Conservation (phyloP, 495 filamentous ascomycete genomes). For the Recurvomyces mirabilis region DNA sequence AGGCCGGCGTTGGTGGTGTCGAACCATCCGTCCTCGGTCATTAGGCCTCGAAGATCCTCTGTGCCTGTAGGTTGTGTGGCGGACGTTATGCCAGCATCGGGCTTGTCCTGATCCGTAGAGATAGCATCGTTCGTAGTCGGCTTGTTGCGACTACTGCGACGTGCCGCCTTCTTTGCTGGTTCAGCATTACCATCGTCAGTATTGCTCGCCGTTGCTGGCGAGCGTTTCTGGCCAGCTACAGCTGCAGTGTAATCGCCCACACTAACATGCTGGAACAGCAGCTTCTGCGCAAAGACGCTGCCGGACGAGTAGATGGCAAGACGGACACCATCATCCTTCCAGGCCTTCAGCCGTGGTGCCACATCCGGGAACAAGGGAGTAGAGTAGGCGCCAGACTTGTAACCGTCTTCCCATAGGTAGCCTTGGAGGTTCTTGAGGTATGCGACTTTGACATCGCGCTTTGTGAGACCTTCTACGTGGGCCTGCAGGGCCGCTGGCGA, state of each 20-base stretch:
- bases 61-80: constrained; percentile 2
- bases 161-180: too few species aligned
- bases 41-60: constrained; percentile 40
- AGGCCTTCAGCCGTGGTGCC: constrained; percentile 38
- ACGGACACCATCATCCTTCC: constrained; percentile 36
- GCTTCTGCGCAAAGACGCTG: constrained; percentile 58
- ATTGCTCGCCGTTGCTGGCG: too few species aligned
- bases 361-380: constrained; percentile 63
- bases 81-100: not conserved
- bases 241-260: constrained; percentile 28
- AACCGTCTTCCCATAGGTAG: constrained; percentile 58
- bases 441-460: constrained; percentile 52
- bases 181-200: too few species aligned
- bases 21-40: constrained; percentile 44
- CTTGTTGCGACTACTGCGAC: too few species aligned
- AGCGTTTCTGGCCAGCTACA: too few species aligned
- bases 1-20: constrained; percentile 65
- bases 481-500: constrained; percentile 40
- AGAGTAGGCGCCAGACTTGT: constrained; percentile 45
- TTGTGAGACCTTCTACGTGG: constrained; percentile 53
- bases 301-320: constrained; percentile 64
- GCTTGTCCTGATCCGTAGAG: too few species aligned
- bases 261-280: constrained; percentile 57
- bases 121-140: too few species aligned
- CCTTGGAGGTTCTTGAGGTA: constrained; percentile 65